These are phyloP conservation scores for Vaccinium corymbosum DNA, from an alignment of 148 eudicot species.

Conservation along the genomic window DNA sequence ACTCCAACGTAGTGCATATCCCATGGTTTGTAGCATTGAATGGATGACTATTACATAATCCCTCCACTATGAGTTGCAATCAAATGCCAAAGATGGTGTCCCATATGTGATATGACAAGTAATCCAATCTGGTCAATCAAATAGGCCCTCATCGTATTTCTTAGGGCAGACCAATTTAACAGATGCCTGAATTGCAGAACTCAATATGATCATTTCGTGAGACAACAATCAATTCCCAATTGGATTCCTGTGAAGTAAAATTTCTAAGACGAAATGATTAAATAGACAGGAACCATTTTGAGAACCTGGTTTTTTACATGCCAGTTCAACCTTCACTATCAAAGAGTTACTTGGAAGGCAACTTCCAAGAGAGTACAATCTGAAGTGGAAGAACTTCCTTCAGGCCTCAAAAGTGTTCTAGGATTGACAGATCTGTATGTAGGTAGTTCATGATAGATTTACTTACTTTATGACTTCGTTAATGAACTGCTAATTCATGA, in stretches of 20 bases:
- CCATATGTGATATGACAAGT: not conserved
- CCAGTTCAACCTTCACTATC: not conserved
- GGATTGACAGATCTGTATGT: not conserved
- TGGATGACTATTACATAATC: not conserved
- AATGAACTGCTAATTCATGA: not conserved
- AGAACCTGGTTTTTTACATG: not conserved
- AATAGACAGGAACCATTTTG: not conserved
- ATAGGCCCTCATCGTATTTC: not conserved
- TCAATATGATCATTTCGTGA: not conserved
- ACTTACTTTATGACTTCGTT: not conserved
- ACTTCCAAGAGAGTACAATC: not conserved
- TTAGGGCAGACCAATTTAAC: not conserved
- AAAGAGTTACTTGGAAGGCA: not conserved
- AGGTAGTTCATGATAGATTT: not conserved
- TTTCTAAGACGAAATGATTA: not conserved
- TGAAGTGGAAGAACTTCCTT: conserved; percentile 10
- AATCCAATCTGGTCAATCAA: not conserved
- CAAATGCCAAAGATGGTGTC: not conserved
- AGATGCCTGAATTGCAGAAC: not conserved
- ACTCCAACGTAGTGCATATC: not conserved
- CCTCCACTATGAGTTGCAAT: not conserved
- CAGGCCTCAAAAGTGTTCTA: not conserved
- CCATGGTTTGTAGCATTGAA: not conserved
- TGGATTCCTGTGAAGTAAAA: not conserved
- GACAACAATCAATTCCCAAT: not conserved